Conservation (phyloP, 176 grass and related monocot species). For the Cenchrus americanus region DNA sequence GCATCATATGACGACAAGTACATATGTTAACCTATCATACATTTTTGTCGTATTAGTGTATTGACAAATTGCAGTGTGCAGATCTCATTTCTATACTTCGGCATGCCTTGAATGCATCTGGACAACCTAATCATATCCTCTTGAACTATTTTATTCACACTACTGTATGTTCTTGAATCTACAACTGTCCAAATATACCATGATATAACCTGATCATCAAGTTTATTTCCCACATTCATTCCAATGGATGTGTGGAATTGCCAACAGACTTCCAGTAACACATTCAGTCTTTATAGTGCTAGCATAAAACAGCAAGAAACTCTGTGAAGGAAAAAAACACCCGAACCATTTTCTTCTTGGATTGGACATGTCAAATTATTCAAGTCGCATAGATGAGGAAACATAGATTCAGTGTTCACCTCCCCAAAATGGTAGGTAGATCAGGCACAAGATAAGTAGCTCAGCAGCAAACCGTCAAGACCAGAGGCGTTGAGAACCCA, state of each 20-base stretch:
- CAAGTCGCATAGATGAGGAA: background rate
- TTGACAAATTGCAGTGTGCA: background rate
- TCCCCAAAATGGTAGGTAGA: background rate
- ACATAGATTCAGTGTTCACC: background rate
- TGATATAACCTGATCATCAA: background rate
- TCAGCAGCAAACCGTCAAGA: background rate
- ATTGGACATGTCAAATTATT: background rate
- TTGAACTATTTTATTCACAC: background rate
- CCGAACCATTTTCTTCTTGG: background rate
- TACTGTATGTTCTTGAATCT: background rate
- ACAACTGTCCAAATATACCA: background rate
- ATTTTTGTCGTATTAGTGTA: background rate
- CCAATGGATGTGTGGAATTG: background rate
- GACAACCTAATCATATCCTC: background rate
- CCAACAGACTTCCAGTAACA: background rate
- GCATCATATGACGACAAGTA: slow-evolving; percentile 8
- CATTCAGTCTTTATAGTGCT: background rate
- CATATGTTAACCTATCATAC: background rate
- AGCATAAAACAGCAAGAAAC: background rate
- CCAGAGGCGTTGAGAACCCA: background rate
- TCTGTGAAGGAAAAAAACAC: background rate
- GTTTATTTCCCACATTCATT: slow-evolving; percentile 4
- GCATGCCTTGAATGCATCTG: background rate
- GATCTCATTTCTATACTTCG: background rate
- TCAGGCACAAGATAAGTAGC: background rate